Conservation (phyloP, 805 yeast species). For the Tetrapisispora arboricola region DNA sequence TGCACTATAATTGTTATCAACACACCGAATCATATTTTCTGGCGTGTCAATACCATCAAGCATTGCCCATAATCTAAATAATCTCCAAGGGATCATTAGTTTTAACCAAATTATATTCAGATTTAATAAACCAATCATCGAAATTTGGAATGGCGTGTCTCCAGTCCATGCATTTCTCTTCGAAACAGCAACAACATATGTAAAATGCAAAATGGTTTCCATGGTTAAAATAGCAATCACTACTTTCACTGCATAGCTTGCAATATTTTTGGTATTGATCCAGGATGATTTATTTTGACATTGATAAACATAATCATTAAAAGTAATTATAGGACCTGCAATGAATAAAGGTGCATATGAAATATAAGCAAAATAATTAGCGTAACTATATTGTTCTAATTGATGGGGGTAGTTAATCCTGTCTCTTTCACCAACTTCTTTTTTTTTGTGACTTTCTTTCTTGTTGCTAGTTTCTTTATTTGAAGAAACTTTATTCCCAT, state of each 20-base stretch:
- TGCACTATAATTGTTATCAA: constrained; percentile 88
- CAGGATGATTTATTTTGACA: constrained; percentile 48
- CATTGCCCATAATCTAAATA: constrained; percentile 86
- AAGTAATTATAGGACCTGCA: constrained; percentile 92
- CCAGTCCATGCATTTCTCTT: constrained; percentile 84
- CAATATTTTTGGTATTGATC: constrained; percentile 42
- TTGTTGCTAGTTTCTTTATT: not conserved
- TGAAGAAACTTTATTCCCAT: not conserved
- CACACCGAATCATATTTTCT: constrained; percentile 94
- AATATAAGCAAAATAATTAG: constrained; percentile 65
- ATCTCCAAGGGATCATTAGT: constrained; percentile 88
- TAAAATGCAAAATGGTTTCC: constrained; percentile 82
- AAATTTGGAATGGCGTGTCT: constrained; percentile 82
- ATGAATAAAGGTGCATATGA: constrained; percentile 82
- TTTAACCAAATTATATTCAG: constrained; percentile 90
- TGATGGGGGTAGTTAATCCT: constrained; percentile 58
- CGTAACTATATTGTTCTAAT: constrained; percentile 46
- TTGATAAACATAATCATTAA: constrained; percentile 83
- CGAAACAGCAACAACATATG: constrained; percentile 89
- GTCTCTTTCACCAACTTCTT: constrained; percentile 40
- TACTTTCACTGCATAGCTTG: constrained; percentile 58
- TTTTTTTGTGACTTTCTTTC: constrained; percentile 7
- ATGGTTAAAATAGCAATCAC: constrained; percentile 66
- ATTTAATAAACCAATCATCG: constrained; percentile 89
- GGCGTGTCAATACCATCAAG: constrained; percentile 94